Base-by-base conservation (phyloP, 2,329 filamentous ascomycete genomes). In the Periconia macrospinosa region DNA sequence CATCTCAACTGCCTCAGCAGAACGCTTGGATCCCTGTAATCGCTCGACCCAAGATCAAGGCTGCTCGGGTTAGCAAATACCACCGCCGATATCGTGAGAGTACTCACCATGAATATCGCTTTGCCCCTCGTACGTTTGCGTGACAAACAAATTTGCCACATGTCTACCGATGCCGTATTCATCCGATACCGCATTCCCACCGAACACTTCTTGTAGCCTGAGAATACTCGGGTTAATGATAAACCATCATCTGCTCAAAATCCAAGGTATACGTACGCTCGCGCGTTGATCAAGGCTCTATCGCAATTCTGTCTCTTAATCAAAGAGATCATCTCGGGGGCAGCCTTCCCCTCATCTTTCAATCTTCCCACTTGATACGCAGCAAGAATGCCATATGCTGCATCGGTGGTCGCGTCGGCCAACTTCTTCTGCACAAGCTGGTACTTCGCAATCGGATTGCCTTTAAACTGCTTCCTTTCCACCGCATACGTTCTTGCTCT, bases 301-400 rank as follows among this genome's bases (percentile, higher is more conserved):
- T 99, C 94, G 75, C 94, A 99, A 76, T 99, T 99, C 78, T 97
- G 92, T 62, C 94, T 83, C 83, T 99, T 99, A 71, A 97, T 87
- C 90, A 99, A 88, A 9, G 83, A 86, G 67, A 99, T 96, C 93
- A 97, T 97, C 79, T 99, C 94, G 7, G 94, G 92, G 2, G 89
- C 87, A 20, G 84, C 86, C 75, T 91, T 90, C 59, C 92, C 92
- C 71, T 91, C 86, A 66, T 97, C 93, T 83, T 97, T 97, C 53
- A 97, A 84, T 57, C 93, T 82, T 49, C 92, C 92, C 35, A 97
- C 93, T 76, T 99, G 94, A 53, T 91, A 86, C 8, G 91, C 88
- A 7, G 94, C 94, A 50, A 96, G 78, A n/a, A 91, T 90, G 42
- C 94, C 94, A 70, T 90, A 97, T 1, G 92, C 89, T 2, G 90